Evolutionary conservation across 306 rosid species (phyloP).

Genomic region (Gleditsia sinensis): DNA sequence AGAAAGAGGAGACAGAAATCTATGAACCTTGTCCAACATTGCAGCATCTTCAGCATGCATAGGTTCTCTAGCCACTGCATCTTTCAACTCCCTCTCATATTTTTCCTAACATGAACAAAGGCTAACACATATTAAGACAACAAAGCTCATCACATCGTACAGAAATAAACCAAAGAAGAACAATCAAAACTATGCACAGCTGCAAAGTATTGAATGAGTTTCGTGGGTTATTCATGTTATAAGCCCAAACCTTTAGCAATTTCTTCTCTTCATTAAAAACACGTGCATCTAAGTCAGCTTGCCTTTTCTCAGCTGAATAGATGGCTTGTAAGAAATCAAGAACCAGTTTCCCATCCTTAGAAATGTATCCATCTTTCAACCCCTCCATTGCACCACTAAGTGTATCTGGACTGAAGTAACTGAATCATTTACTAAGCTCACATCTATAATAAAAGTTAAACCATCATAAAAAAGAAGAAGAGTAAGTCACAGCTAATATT

Average conservation of each 20-base stretch:
- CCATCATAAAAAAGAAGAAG: conserved; percentile 7
- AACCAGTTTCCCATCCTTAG: conserved; percentile 85
- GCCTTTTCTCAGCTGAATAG: conserved; percentile 87
- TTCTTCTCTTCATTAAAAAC: conserved; percentile 76
- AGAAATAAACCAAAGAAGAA: conserved; percentile 16
- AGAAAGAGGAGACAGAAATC: conserved; percentile 18
- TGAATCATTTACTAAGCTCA: conserved; percentile 31
- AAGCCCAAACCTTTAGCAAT: conserved; percentile 60
- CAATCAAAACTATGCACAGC: no score
- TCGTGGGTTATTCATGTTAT: conserved; percentile 11
- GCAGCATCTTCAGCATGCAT: conserved; percentile 96
- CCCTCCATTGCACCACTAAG: conserved; percentile 52
- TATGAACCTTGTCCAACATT: conserved; percentile 78
- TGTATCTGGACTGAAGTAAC: conserved; percentile 53
- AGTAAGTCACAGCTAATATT: neutral
- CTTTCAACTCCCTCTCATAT: conserved; percentile 82
- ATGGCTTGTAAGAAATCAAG: conserved; percentile 85
- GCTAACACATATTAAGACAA: conserved; percentile 13
- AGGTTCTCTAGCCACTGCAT: conserved; percentile 84
- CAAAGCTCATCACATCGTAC: no score
- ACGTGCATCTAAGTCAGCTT: conserved; percentile 79
- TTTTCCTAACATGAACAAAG: conserved; percentile 55
- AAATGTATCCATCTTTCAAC: conserved; percentile 59
- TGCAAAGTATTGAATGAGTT: no score
- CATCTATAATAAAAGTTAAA: conserved; percentile 26